Percentiles rank a stretch among this genome's conserved stretches.
Conservation (phyloP, 1,284 basidiomycete species). For the Naganishia liquefaciens region DNA sequence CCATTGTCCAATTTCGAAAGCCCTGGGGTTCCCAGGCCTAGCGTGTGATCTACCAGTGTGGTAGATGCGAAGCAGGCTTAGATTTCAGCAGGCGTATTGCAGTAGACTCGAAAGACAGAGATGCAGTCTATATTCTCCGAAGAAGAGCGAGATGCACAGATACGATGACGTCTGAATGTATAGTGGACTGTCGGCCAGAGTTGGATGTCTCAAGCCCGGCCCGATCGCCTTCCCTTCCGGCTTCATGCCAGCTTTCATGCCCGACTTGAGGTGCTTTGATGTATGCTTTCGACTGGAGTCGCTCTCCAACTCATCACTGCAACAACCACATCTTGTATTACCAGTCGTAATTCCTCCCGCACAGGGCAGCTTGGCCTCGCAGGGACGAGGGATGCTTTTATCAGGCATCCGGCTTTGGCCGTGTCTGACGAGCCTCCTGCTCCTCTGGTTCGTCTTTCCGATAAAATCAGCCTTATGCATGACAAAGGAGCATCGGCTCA, state of each 20-base stretch:
- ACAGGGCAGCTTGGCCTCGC: too few relatives aligned
- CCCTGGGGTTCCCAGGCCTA: neutral
- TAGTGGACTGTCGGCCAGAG: neutral
- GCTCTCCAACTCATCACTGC: too few relatives aligned
- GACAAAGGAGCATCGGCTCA: slow-evolving; percentile 23
- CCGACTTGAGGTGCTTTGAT: too few relatives aligned
- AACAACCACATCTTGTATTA: neutral
- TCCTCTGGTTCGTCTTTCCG: slow-evolving; percentile 12
- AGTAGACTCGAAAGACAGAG: too few relatives aligned
- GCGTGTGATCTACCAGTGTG: too few relatives aligned
- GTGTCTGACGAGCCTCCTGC: slow-evolving; percentile 4
- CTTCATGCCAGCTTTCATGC: too few relatives aligned
- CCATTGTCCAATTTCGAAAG: slow-evolving; percentile 8
- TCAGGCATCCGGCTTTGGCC: slow-evolving; percentile 8
- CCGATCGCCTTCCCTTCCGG: too few relatives aligned
- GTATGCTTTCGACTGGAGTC: too few relatives aligned
- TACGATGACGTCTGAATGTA: neutral
- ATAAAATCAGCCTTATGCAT: slow-evolving; percentile 19
- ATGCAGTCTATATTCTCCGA: too few relatives aligned
- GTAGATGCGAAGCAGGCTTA: too few relatives aligned
- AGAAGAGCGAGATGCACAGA: too few relatives aligned
- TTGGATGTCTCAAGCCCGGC: neutral
- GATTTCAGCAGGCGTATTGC: neutral
- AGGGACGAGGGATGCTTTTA: slow-evolving; percentile 15
- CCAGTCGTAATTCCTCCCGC: too few relatives aligned